Base-by-base conservation (phyloP, 2,329 filamentous ascomycete genomes). In the Penicillium sp. region DNA sequence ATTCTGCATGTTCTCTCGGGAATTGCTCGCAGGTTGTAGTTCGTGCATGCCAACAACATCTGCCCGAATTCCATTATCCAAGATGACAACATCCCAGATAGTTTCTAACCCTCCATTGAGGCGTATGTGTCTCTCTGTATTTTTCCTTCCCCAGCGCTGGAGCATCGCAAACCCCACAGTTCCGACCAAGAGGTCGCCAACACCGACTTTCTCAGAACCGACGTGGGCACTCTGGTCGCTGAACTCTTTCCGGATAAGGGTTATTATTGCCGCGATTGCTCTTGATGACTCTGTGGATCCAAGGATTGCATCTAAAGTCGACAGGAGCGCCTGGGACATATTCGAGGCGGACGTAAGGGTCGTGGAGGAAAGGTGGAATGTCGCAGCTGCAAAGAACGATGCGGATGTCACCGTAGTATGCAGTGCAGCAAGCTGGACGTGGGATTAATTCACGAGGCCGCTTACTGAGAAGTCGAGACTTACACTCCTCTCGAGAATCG, bases 211-310 rank as follows among this genome's bases (percentile, higher is more conserved):
- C 48, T 80, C 74, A 5, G 65, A 65, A n/a, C 70, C 70, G 31
- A 66, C 57, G 15, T 70, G 70, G 29, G 69, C 55, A 46, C 76
- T 76, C 13, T 76, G 72, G 26, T 75, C 77, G 41, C 76, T 72
- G 38, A 82, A 79, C 64, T 82, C 80, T 60, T 75, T 76, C 51
- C 78, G 73, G 61, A 82, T 80, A 35, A 82, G 72, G 5, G 79
- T 81, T 57, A 82, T 78, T 30, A 82, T 81, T 2, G 80, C 77
- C 2, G 80, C 80, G 62, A 82, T 81, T 3, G 80, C 80, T 44
- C 80, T 75, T 5, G 80, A 82, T 1, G 80, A 80, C 66, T 82
- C 80, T 2, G 80, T 82, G n/a, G 78, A 81, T 11, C 80, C 80
- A 38, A 82, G 72, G 29, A 81, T 78, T 3, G 80, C 78, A 70